These are phyloP conservation scores for Colletotrichum melonis DNA, from an alignment of 2,329 filamentous ascomycete species.

Conservation along the genomic window DNA sequence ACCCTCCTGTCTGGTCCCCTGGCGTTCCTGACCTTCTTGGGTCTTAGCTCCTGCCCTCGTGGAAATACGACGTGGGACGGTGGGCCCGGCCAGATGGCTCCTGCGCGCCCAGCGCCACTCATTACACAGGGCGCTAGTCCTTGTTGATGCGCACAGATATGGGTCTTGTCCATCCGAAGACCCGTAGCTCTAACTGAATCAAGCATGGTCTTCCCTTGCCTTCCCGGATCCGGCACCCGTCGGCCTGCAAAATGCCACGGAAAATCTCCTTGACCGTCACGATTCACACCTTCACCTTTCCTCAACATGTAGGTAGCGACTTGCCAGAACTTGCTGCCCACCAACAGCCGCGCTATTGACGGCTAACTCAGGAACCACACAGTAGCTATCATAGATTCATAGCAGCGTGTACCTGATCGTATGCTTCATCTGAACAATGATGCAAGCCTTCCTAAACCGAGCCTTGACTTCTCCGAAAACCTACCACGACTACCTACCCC, in stretches of 20 bases:
- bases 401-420: no score
- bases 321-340: not conserved
- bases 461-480: no score
- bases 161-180: not conserved
- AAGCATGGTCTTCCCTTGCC: constrained; percentile 18
- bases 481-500: no score
- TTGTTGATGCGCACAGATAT: not conserved
- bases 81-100: not conserved
- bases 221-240: constrained; percentile 18
- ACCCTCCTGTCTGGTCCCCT: not conserved
- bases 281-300: not conserved
- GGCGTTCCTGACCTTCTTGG: not conserved
- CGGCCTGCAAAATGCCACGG: not conserved
- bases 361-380: not conserved
- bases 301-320: not conserved
- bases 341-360: not conserved
- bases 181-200: constrained; percentile 21
- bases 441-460: no score
- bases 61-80: not conserved
- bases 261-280: not conserved
- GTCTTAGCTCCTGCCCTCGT: not conserved
- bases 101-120: constrained; percentile 10
- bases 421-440: no score
- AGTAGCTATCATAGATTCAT: no score
- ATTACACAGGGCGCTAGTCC: constrained; percentile 8